Evolutionary conservation across 192 early-diverging fungal species (phyloP), one percentile per base, ranked within the genome.

Genomic region (Dissophora globulifera): DNA sequence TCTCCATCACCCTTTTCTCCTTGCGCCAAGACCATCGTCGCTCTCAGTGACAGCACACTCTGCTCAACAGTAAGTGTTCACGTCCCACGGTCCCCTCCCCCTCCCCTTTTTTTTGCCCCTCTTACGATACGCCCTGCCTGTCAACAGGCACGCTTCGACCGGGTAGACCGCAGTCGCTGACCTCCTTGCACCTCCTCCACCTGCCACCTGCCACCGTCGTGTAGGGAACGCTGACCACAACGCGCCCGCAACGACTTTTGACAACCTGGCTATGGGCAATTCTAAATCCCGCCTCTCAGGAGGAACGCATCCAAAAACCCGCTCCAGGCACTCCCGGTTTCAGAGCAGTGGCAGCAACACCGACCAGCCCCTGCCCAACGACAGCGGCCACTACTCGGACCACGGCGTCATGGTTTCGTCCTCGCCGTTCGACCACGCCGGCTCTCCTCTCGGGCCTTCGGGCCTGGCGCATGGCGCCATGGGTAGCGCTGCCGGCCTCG

Each of bases 351-450:
- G 33, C 32, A 32, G 50, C 42, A 42, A 55, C 1, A 50, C 47
- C 29, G 55, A 61, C 15, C 49, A 25, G n/a, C 58, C 64, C 0
- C 29, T 59, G 22, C 52, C 50, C 12, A 76, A 76, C 40, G 72
- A 76, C 35, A 76, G 72, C 41, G 72, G 72, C 4, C 72, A 76
- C 23, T 76, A 76, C 42, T 76, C 72, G 27, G 51, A 62, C 64
- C 72, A 76, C 23, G 63, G 72, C 3, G 66, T 62, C 46, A 59
- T 58, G 43, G 58, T 31, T 0, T 46, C 61, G 17, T 33, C 62
- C 1, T 61, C 58, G 1, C 58, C 67, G 15, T 7, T 61, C 4
- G 67, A 75, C 22, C 47, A 50, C 9, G 10, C 50, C 43, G 62
- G 58, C 6, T 58, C 61, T 12, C 58, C 51, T 33, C 26, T 19